phyloP scores from a whole-genome alignment of 2,329 filamentous ascomycete genomes.

The Rachicladosporium sp. region DNA sequence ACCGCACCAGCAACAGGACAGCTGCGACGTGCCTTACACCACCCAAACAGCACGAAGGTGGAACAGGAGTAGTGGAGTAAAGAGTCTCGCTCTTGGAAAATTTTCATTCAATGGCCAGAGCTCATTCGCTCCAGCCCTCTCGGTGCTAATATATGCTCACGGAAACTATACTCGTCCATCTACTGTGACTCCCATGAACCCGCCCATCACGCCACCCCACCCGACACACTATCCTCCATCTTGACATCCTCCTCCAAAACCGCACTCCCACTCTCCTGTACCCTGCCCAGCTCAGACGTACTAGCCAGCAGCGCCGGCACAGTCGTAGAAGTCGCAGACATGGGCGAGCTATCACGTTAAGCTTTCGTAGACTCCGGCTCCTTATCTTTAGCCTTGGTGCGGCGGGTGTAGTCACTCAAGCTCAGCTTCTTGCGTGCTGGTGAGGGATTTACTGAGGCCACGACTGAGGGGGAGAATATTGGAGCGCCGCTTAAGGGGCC shows the following conservation, averaged over 20 bases:
- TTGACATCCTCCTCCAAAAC: slow-evolving; percentile 18
- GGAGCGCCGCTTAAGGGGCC: slow-evolving; percentile 6
- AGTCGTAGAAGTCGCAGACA: slow-evolving; percentile 15
- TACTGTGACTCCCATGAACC: no score
- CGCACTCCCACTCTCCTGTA: slow-evolving; percentile 7
- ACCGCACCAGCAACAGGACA: no score
- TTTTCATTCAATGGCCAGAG: no score
- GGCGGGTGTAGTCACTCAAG: slow-evolving; percentile 38
- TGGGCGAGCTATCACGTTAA: slow-evolving; percentile 21
- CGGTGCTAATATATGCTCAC: no score
- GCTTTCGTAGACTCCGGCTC: slow-evolving; percentile 11
- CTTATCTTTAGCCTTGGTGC: slow-evolving; percentile 25
- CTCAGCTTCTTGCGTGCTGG: slow-evolving; percentile 37
- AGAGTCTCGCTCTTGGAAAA: no score
- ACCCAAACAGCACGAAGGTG: no score
- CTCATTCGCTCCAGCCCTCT: no score
- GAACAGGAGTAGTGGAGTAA: no score
- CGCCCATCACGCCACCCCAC: no score
- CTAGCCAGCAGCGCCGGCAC: slow-evolving; percentile 15
- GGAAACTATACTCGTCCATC: no score
- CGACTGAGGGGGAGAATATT: slow-evolving; percentile 26
- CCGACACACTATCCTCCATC: slow-evolving; percentile 12
- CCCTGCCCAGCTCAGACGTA: slow-evolving; percentile 9
- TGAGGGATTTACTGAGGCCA: slow-evolving; percentile 28
- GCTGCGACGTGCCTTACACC: no score